Percentiles rank a stretch among this genome's conserved stretches.
Evolutionary conservation across 495 filamentous ascomycete genomes (phyloP).

Genomic region (Endocarpon pusillum): DNA sequence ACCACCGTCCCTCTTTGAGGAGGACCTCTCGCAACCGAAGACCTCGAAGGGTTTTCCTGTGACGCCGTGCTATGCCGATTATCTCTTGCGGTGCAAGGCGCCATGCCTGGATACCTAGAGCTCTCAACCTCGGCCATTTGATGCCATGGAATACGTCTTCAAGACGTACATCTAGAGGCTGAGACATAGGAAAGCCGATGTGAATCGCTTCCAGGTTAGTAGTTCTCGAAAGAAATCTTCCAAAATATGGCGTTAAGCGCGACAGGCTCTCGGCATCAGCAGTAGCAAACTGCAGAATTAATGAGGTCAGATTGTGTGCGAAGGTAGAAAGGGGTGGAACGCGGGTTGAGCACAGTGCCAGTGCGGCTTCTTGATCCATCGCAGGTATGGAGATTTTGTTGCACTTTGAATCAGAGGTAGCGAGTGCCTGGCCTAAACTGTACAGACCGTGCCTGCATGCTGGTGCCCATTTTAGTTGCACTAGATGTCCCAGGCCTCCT

Average conservation of each 20-base stretch:
- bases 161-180: constrained; percentile 36
- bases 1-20: constrained; percentile 42
- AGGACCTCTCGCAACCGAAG: constrained; percentile 40
- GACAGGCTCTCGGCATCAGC: constrained; percentile 39
- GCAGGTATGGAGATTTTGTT: constrained; percentile 46
- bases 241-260: constrained; percentile 32
- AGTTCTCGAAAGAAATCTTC: too few species aligned
- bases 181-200: constrained; percentile 41
- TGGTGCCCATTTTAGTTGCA: constrained; percentile 40
- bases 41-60: constrained; percentile 36
- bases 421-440: constrained; percentile 38
- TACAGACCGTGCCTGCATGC: constrained; percentile 45
- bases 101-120: constrained; percentile 52
- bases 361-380: constrained; percentile 41
- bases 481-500: constrained; percentile 11
- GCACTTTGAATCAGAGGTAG: constrained; percentile 35
- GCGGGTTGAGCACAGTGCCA: constrained; percentile 29
- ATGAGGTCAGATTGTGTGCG: constrained; percentile 36
- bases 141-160: constrained; percentile 46
- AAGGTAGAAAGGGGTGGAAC: constrained; percentile 31
- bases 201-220: constrained; percentile 49
- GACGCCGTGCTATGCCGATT: constrained; percentile 35
- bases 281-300: constrained; percentile 45
- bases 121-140: constrained; percentile 41
- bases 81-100: constrained; percentile 41